These are phyloP conservation scores for Wickerhamiella kurtzmanii DNA, from an alignment of 805 yeast species.

Conservation along the genomic window DNA sequence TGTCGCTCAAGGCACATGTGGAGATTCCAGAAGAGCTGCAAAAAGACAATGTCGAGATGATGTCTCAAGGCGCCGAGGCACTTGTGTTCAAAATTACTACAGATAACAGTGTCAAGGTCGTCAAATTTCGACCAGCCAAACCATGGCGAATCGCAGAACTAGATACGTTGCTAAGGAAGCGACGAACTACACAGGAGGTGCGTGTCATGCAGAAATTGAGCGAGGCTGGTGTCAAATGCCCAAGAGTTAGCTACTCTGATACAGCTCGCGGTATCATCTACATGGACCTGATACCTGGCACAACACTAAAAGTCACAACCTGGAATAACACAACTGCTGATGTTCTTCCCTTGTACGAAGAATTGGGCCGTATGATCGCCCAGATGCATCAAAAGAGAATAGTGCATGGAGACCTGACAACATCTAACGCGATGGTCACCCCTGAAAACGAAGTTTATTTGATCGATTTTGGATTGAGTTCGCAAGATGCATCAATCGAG, in stretches of 20 bases:
- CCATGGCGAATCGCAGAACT: conserved; percentile 79
- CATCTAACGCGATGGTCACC: conserved; percentile 57
- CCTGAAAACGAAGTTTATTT: conserved; percentile 31
- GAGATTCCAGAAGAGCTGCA: conserved; percentile 13
- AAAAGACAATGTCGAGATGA: conserved; percentile 7
- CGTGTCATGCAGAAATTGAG: conserved; percentile 51
- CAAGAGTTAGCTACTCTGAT: conserved; percentile 65
- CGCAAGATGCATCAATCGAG: conserved; percentile 46
- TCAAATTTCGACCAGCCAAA: conserved; percentile 81
- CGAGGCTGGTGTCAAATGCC: conserved; percentile 46
- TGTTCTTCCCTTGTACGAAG: conserved; percentile 8
- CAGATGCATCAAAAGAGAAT: conserved; percentile 63
- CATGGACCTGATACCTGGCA: conserved; percentile 68
- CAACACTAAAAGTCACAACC: conserved; percentile 24
- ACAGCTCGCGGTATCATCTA: conserved; percentile 65
- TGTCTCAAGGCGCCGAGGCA: conserved; percentile 23
- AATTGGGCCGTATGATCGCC: conserved; percentile 39
- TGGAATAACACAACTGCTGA: conserved; percentile 22
- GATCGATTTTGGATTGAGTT: conserved; percentile 86
- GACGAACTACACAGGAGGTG: conserved; percentile 74
- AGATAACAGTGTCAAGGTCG: conserved; percentile 27
- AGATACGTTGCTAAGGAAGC: conserved; percentile 62
- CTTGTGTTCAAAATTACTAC: conserved; percentile 10
- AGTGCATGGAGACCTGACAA: conserved; percentile 88
- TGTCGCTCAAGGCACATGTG: conserved; percentile 7